Evolutionary conservation across 192 early-diverging fungal species (phyloP).

Genomic region (Entomortierella parvispora): DNA sequence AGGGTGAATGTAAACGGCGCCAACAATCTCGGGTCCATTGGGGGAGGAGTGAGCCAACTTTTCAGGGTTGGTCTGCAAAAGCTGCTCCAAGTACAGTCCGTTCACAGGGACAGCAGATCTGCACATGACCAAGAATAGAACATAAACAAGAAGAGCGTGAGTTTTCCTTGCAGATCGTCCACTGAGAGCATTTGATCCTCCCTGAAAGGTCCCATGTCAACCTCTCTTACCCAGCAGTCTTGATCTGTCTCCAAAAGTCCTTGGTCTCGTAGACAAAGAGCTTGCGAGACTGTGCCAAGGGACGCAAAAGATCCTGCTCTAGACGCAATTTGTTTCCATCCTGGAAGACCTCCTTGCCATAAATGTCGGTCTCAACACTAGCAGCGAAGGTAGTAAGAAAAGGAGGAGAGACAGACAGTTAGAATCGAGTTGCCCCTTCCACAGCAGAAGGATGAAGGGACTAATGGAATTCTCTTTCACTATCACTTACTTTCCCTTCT

Average conservation of each 20-base stretch:
- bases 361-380: constrained; percentile 53
- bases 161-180: not conserved
- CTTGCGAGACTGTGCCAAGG: constrained; percentile 83
- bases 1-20: constrained; percentile 95
- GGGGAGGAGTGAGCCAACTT: constrained; percentile 64
- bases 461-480: not conserved
- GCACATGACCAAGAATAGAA: not conserved
- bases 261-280: constrained; percentile 88
- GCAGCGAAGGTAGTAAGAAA: constrained; percentile 2
- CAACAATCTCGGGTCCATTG: constrained; percentile 81
- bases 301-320: constrained; percentile 93
- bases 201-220: not conserved
- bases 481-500: constrained; percentile 59
- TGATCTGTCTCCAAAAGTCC: constrained; percentile 98
- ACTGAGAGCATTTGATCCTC: not conserved
- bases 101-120: constrained; percentile 95
- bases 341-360: constrained; percentile 50
- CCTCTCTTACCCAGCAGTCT: constrained; percentile 78
- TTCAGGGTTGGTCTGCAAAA: constrained; percentile 68
- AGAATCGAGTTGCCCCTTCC: constrained; percentile 9
- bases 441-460: constrained; percentile 30
- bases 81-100: constrained; percentile 90
- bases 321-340: constrained; percentile 79
- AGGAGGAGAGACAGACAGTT: not conserved
- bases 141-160: not conserved